phyloP scores from a whole-genome alignment of 75 land plant species.

The Pinus tabuliformis region DNA sequence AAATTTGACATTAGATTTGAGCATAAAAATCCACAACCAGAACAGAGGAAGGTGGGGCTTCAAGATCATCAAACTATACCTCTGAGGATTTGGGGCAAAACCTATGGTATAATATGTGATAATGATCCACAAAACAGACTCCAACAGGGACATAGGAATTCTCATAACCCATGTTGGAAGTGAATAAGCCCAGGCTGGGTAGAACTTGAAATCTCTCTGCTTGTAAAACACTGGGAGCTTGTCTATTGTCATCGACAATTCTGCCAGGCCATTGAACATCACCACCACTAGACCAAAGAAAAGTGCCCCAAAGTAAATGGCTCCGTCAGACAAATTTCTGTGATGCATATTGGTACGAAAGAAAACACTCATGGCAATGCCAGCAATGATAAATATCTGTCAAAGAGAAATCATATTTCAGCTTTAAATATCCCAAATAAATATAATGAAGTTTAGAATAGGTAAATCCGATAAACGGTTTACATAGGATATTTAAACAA shows the following conservation, averaged over 20 bases:
- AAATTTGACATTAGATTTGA: background rate
- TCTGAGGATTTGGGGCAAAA: constrained; percentile 55
- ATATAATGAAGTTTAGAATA: too few species aligned
- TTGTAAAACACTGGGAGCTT: constrained; percentile 86
- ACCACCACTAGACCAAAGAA: constrained; percentile 42
- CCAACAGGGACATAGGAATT: constrained; percentile 61
- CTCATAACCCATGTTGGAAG: constrained; percentile 62
- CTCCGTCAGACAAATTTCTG: constrained; percentile 36
- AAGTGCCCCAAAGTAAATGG: constrained; percentile 55
- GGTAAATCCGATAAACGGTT: too few species aligned
- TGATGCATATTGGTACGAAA: constrained; percentile 61
- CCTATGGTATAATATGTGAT: constrained; percentile 73
- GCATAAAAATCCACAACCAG: too few species aligned
- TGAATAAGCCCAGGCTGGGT: constrained; percentile 78
- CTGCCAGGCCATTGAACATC: constrained; percentile 75
- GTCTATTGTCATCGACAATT: constrained; percentile 61
- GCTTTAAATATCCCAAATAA: background rate
- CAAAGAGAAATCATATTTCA: background rate
- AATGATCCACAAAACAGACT: constrained; percentile 55
- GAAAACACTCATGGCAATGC: constrained; percentile 55
- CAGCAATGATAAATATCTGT: constrained; percentile 33
- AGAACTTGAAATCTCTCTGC: constrained; percentile 75
- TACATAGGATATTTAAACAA: too few species aligned
- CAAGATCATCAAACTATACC: constrained; percentile 29
- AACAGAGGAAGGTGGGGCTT: background rate